Base-by-base conservation (phyloP, 2,329 filamentous ascomycete species). In the Venturia asperata region DNA sequence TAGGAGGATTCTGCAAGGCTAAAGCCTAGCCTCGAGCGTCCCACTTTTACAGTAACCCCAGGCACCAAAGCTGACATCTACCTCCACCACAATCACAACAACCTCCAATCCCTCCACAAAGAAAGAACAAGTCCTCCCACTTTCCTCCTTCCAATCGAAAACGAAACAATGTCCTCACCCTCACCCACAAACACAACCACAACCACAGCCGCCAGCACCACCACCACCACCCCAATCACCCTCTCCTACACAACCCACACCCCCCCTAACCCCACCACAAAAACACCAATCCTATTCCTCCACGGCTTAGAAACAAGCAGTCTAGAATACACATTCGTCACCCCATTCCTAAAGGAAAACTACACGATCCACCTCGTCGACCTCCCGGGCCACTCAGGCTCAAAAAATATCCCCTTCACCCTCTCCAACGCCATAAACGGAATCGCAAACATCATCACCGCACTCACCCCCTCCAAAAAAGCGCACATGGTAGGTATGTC, bases 401-500 rank as follows among this genome's bases (percentile, higher is more conserved):
- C 68, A 30, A 65, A 55, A 24, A 1, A 64, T 11, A 68, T 67
- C n/a, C 67, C 67, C n/a, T 67, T 65, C 64, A 66, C 60, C 62
- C 27, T 65, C 47, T 24, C 63, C 30, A 67, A 63, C 61, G 63
- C 67, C 41, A 55, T 61, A 34, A 3, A 30, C 37, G 63, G 21
- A n/a, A 34, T 69, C 63, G 9, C 63, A 1, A 60, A 65, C 37
- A 66, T 68, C 63, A 66, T 67, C 63, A 62, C 37, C 24, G 65
- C 66, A 7, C 27, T 68, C 5, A 66, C 64, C 63, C 21, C 41
- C 3, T 63, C 63, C 30, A 60, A 65, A 30, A 69, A 62, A 60
- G 68, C 67, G 3, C 69, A 70, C 61, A 39, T 69, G 49, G 68
- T 68, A 39, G 69, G 69, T 17, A 24, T 70, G 24, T 67, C 64